These are phyloP conservation scores for Astragalus membranaceus DNA, from an alignment of 306 rosid genomes.

Conservation along the genomic window DNA sequence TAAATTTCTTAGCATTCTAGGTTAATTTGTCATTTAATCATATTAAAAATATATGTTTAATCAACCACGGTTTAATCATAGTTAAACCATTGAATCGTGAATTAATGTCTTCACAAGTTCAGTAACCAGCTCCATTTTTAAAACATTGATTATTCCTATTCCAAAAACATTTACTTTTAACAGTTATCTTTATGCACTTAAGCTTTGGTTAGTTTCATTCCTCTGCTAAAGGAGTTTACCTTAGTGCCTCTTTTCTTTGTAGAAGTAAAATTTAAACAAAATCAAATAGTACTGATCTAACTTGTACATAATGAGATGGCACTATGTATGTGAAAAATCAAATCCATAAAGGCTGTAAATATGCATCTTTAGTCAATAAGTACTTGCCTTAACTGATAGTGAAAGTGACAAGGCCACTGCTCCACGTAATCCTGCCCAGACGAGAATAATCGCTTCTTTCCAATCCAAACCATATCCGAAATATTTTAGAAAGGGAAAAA, in stretches of 20 bases:
- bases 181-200: background rate
- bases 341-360: background rate
- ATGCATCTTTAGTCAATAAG: background rate
- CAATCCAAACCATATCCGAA: conserved; percentile 95
- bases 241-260: background rate
- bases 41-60: background rate
- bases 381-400: conserved; percentile 84
- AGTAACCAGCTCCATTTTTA: background rate
- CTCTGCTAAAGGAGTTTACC: background rate
- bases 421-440: conserved; percentile 96
- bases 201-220: background rate
- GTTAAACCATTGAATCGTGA: background rate
- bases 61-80: background rate
- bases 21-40: background rate
- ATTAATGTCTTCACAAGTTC: background rate
- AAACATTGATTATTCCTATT: background rate
- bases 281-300: background rate
- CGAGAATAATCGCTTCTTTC: conserved; percentile 82
- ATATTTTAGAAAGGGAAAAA: conserved; percentile 66
- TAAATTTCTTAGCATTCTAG: background rate
- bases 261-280: background rate
- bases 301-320: conserved; percentile 4
- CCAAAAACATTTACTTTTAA: background rate
- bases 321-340: background rate
- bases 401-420: conserved; percentile 94